Base-by-base conservation (phyloP, 306 rosid genomes). In the Fagus sylvatica region DNA sequence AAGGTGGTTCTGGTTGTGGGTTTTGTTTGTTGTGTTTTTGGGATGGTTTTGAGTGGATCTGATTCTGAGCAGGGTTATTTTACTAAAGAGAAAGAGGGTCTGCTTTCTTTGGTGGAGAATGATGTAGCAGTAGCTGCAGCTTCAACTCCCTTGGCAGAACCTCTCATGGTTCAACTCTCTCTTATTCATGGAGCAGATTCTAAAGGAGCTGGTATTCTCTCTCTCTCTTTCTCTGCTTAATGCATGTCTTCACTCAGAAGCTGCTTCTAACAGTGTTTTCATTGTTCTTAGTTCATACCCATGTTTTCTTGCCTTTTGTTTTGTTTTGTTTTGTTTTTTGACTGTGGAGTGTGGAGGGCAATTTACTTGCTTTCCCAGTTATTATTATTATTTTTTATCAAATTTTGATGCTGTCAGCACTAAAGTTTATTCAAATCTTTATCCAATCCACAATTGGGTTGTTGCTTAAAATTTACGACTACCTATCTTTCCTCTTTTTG, bases 181-280 rank as follows among this genome's bases (percentile, higher is more conserved):
- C 97, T 93, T 32, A 91, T 93, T 78, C 75, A 79, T 17, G 80
- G 82, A 77, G 98, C 98, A 81, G 88, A 82, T 84, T 84, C 92
- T 49, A 87, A 82, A 49, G 97, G 93, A 83, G 97, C 98, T 42
- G 97, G 95, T 93, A 40, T 72, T 22, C 53, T 56, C 69, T 39
- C 73, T 41, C 72, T 74, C 42, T 59, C 39, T 51, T 48, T 73
- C 54, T 3, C 32, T 72, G 34, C 22, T 10, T 48, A 22, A 0
- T 22, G 28, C 28, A 30, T 41, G 78, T 78, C 80, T 84, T 74
- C 81, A 32, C 49, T 39, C 40, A 34, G 61, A 81, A 59, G 78
- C 74, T 34, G 40, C 74, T 54, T 69, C 37, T 53, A 28, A 62
- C 43, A 43, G 39, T 65, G 34, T 13, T 4, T 17, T 42, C 60